Conservation (phyloP, 2,329 filamentous ascomycete species). For the Emericellopsis cladophorae region DNA sequence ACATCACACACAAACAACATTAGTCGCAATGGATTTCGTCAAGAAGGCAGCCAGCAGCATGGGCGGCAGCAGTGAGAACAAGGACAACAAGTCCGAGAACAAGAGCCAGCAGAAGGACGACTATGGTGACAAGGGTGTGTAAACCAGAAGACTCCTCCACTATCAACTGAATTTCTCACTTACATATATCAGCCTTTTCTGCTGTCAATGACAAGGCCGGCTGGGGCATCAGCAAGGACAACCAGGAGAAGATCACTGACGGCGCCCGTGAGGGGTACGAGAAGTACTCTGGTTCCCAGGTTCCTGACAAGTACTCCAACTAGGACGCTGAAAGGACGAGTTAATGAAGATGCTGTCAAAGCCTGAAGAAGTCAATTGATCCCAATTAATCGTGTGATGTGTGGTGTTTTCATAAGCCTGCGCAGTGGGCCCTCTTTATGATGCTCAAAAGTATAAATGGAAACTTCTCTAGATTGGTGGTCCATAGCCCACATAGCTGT, state of each 20-base stretch:
- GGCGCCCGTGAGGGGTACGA: slow-evolving; percentile 10
- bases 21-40: slow-evolving; percentile 23
- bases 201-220: slow-evolving; percentile 11
- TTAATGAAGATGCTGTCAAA: too few species aligned
- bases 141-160: background rate
- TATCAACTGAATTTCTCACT: background rate
- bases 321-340: slow-evolving; percentile 1
- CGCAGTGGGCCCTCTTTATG: too few species aligned
- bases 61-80: slow-evolving; percentile 7
- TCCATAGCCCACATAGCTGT: too few species aligned
- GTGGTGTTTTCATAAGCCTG: too few species aligned
- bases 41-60: slow-evolving; percentile 16
- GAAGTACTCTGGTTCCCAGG: slow-evolving; percentile 14
- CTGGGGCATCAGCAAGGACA: slow-evolving; percentile 10
- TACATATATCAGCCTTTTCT: slow-evolving; percentile 8
- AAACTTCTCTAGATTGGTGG: too few species aligned
- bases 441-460: too few species aligned
- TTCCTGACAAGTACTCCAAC: slow-evolving; percentile 14
- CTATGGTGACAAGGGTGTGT: slow-evolving; percentile 15
- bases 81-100: slow-evolving; percentile 5
- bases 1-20: background rate
- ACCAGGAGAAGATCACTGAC: slow-evolving; percentile 16
- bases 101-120: slow-evolving; percentile 13
- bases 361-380: too few species aligned
- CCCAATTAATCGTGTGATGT: too few species aligned